Evolutionary conservation across 805 yeast species (phyloP).

Genomic region (Wickerhamiella vanderwaltii): DNA sequence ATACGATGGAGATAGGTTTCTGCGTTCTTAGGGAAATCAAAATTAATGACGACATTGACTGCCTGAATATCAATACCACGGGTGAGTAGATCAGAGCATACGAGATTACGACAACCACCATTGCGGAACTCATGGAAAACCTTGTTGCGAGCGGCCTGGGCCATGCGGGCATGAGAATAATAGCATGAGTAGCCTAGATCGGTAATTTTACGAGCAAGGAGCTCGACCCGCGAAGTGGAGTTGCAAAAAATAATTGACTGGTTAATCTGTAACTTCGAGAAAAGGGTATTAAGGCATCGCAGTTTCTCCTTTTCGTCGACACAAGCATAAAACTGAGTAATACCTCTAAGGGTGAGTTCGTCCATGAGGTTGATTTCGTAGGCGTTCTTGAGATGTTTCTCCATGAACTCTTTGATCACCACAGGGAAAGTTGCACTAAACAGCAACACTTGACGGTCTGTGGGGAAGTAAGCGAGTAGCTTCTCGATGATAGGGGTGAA

Average conservation of each 20-base stretch:
- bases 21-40: slow-evolving; percentile 96
- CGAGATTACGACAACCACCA: slow-evolving; percentile 93
- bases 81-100: slow-evolving; percentile 89
- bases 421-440: slow-evolving; percentile 95
- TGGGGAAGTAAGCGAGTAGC: slow-evolving; percentile 69
- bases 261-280: slow-evolving; percentile 87
- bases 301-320: slow-evolving; percentile 94
- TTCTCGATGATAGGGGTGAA: slow-evolving; percentile 80
- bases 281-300: slow-evolving; percentile 89
- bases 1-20: slow-evolving; percentile 97
- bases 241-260: slow-evolving; percentile 96
- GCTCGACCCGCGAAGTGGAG: slow-evolving; percentile 91
- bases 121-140: slow-evolving; percentile 98
- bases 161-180: slow-evolving; percentile 95
- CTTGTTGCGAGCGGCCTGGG: slow-evolving; percentile 91
- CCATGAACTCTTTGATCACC: slow-evolving; percentile 87
- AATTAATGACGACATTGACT: slow-evolving; percentile 93
- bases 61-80: slow-evolving; percentile 99
- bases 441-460: slow-evolving; percentile 67
- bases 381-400: slow-evolving; percentile 76
- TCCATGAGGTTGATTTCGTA: slow-evolving; percentile 96
- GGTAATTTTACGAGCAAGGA: slow-evolving; percentile 88
- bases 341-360: slow-evolving; percentile 89
- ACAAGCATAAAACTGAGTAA: slow-evolving; percentile 95
- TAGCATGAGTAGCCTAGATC: slow-evolving; percentile 94